Conservation (phyloP, 2,329 filamentous ascomycete genomes). For the Pseudogymnoascus sp. region DNA sequence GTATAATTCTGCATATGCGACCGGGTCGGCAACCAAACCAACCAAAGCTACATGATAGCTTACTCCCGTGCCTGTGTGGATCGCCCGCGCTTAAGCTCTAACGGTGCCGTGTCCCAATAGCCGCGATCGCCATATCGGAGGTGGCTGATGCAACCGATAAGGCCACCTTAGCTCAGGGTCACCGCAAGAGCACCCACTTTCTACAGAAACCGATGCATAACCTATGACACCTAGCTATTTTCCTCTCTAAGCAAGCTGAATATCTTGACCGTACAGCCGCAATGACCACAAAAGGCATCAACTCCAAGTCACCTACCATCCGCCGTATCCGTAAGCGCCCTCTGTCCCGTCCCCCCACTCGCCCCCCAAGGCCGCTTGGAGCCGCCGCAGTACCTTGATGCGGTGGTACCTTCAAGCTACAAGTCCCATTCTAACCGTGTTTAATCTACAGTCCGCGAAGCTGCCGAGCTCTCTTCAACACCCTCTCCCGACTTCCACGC, state of each 20-base stretch:
- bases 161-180: slow-evolving; percentile 4
- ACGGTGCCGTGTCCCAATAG: not conserved
- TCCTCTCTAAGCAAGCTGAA: not conserved
- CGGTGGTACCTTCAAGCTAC: slow-evolving; percentile 27
- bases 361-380: not conserved
- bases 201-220: not conserved
- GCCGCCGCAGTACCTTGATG: not conserved
- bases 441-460: slow-evolving; percentile 64
- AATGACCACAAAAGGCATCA: slow-evolving; percentile 33
- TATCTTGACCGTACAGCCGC: not conserved
- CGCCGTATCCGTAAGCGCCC: slow-evolving; percentile 63
- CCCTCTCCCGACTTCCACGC: slow-evolving; percentile 83
- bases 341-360: slow-evolving; percentile 7
- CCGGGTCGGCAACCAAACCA: not conserved
- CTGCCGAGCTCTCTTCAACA: slow-evolving; percentile 69
- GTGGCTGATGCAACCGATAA: slow-evolving; percentile 2
- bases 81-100: not conserved
- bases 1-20: not conserved
- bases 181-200: not conserved
- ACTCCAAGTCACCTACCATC: slow-evolving; percentile 73
- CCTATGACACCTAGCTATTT: not conserved
- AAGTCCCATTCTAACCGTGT: not conserved
- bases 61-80: not conserved
- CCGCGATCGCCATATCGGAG: not conserved
- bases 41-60: not conserved